phyloP scores from a whole-genome alignment of 2,329 filamentous ascomycete genomes.

The Neofusicoccum umdonicola region DNA sequence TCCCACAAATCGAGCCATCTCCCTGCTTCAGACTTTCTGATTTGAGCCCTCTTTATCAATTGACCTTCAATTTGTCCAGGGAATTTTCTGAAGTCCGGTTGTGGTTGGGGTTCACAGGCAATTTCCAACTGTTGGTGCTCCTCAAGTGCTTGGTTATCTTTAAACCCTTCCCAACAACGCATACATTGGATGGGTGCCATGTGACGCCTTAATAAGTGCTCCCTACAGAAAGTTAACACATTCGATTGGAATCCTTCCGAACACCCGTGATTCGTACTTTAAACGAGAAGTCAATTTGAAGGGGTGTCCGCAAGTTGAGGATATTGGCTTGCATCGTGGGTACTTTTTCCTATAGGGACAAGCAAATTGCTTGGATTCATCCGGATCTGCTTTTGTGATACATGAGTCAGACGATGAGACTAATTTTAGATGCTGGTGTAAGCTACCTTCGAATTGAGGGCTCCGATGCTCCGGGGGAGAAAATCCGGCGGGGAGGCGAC shows the following conservation, averaged over 20 bases:
- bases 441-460: no score
- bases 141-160: not conserved
- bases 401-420: no score
- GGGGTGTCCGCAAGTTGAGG: no score
- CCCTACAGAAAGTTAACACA: not conserved
- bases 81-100: not conserved
- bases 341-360: no score
- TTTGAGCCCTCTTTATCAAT: not conserved
- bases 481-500: no score
- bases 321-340: no score
- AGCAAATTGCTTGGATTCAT: no score
- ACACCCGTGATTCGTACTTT: not conserved
- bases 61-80: not conserved
- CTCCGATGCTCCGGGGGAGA: no score
- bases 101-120: not conserved
- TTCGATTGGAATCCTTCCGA: not conserved
- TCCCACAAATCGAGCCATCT: not conserved
- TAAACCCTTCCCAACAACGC: not conserved
- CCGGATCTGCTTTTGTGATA: no score
- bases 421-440: no score
- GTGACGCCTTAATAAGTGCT: not conserved
- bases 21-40: not conserved
- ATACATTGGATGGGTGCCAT: not conserved
- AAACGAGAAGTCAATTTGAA: not conserved
- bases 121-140: not conserved